Conservation (phyloP, 306 rosid species). For the Cyclanthera cordifolia region DNA sequence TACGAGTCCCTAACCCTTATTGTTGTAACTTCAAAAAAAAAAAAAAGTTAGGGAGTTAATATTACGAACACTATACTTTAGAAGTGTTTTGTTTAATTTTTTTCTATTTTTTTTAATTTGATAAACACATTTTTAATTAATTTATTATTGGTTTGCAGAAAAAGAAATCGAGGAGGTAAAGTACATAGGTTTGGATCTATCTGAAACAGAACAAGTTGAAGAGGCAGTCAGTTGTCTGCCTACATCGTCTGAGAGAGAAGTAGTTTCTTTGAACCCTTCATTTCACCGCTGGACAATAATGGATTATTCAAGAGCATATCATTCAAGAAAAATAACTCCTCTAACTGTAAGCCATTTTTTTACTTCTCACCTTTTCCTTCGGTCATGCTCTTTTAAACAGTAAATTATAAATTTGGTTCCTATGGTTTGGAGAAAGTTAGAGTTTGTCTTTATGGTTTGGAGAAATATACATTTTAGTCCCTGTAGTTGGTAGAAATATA, state of each 20-base stretch:
- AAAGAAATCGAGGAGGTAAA: constrained; percentile 42
- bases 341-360: constrained; percentile 31
- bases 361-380: neutral
- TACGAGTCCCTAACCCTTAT: no score
- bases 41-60: no score
- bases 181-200: constrained; percentile 32
- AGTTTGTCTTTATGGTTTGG: no score
- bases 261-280: constrained; percentile 15
- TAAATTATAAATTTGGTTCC: no score
- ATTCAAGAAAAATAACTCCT: constrained; percentile 53
- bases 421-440: no score
- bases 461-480: no score
- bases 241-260: constrained; percentile 13
- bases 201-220: constrained; percentile 50
- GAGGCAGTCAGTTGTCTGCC: constrained; percentile 54
- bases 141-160: constrained; percentile 27
- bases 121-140: neutral
- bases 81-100: no score
- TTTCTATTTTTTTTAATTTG: neutral
- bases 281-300: constrained; percentile 60
- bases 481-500: no score
- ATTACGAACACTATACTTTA: no score
- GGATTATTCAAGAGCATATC: constrained; percentile 67
- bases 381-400: neutral
- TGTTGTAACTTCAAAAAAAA: no score